Evolutionary conservation across 768 basidiomycete genomes (phyloP), one percentile per base, ranked within the genome.

Genomic region (Xerocomus brunneocitrinus): DNA sequence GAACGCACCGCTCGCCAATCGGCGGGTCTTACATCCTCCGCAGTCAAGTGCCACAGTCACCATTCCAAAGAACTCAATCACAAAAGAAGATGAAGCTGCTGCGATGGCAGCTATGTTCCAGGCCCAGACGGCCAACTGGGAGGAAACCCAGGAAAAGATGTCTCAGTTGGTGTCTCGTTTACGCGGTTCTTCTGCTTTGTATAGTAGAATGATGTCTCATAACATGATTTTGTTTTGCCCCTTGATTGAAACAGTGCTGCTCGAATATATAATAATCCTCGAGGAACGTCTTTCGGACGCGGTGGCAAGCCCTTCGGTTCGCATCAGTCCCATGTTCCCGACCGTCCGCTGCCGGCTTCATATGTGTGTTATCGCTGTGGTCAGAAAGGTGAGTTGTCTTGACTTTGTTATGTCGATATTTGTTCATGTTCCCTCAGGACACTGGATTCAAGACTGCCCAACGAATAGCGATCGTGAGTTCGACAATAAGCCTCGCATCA

Each of bases 361-460:
- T 99, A 99, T 73, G 95, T 98, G 4, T 99, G 97, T 68, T 98
- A 98, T 68, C 87, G 97, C 35, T 99, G 97, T 72, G 94, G 95
- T 43, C 91, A 97, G 73, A 95, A 97, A 84, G 97, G 95, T 89
- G 67, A 48, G 76, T 58, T 48, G 35, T 14, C 19, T 10, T 24
- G 24, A 5, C 8, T 30, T 50, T 28, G 44, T 52, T 25, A 14
- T 30, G 32, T 53, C 35, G 34, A 28, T 56, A 48, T 27, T 40
- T 12, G 31, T 40, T 54, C 35, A 61, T 32, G 34, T 34, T 52
- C 42, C 42, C 22, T 19, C 67, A 98, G 95, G 97, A 38, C 97
- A 99, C 66, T 99, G 97, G 97, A 99, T 99, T 58, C 95, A 99
- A 67, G 91, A 97, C 58, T 99, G 97, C 67, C 97, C 97, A 2